Conservation (phyloP, 441 rosid genomes). For the Pelargonium exstipulatum region DNA sequence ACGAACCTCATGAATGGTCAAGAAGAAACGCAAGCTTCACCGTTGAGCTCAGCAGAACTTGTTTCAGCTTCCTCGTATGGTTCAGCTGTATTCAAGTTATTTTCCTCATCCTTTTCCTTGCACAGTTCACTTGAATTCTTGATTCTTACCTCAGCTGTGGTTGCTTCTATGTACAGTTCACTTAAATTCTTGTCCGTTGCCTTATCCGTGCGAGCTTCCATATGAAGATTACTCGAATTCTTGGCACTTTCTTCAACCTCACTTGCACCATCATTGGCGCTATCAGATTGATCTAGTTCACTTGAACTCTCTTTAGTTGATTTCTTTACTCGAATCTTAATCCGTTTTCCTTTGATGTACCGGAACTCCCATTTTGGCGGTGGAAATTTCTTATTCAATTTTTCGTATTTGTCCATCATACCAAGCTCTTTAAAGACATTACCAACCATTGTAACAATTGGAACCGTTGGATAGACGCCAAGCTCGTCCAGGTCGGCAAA, state of each 20-base stretch:
- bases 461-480: conserved; percentile 53
- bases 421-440: conserved; percentile 55
- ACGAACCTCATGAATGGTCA: background rate
- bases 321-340: conserved; percentile 47
- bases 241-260: conserved; percentile 13
- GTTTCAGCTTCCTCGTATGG: background rate
- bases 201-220: conserved; percentile 16
- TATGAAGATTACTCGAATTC: conserved; percentile 18
- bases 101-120: conserved; percentile 2
- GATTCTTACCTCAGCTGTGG: conserved; percentile 1
- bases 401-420: conserved; percentile 66
- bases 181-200: conserved; percentile 18
- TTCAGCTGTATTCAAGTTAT: conserved; percentile 2
- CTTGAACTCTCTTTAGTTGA: background rate
- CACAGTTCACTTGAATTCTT: conserved; percentile 1
- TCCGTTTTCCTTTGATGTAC: conserved; percentile 79
- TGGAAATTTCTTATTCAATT: conserved; percentile 68
- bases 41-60: background rate
- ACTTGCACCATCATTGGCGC: background rate
- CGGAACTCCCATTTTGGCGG: conserved; percentile 74
- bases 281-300: conserved; percentile 10
- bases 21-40: conserved; percentile 1
- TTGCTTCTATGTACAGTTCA: conserved; percentile 18
- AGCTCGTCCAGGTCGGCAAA: conserved; percentile 99
- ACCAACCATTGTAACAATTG: conserved; percentile 71